phyloP scores from a whole-genome alignment of 306 rosid genomes.

The Sphenostylis stenocarpa region DNA sequence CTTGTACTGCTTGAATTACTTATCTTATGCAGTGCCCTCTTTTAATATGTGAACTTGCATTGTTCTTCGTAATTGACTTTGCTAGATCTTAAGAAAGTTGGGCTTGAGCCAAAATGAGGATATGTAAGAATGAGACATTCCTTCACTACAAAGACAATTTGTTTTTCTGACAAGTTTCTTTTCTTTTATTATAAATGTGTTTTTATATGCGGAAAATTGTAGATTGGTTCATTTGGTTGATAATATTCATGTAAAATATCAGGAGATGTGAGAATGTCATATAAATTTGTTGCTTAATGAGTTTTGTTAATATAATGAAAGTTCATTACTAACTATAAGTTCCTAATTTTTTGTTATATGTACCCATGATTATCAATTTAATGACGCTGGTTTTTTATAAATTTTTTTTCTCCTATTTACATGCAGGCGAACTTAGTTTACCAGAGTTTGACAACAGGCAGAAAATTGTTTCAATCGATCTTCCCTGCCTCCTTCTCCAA shows the following conservation, averaged over 20 bases:
- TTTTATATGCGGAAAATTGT: not conserved
- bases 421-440: constrained; percentile 7
- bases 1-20: not conserved
- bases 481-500: not conserved
- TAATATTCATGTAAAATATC: not conserved
- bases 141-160: not conserved
- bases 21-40: not conserved
- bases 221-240: not conserved
- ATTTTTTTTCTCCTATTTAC: constrained; percentile 8
- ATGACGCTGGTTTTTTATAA: not conserved
- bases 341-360: not conserved
- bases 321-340: not conserved
- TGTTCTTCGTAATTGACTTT: not conserved
- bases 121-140: not conserved
- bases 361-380: not conserved
- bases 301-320: not conserved
- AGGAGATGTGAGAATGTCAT: not conserved
- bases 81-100: not conserved
- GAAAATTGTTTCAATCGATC: constrained; percentile 8
- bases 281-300: not conserved
- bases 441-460: not conserved
- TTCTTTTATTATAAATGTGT: not conserved
- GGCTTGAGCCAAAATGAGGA: not conserved
- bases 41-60: not conserved
- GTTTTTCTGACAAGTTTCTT: not conserved